Evolutionary conservation across 495 filamentous ascomycete species (phyloP).

Genomic region (Penicillium samsonianum): DNA sequence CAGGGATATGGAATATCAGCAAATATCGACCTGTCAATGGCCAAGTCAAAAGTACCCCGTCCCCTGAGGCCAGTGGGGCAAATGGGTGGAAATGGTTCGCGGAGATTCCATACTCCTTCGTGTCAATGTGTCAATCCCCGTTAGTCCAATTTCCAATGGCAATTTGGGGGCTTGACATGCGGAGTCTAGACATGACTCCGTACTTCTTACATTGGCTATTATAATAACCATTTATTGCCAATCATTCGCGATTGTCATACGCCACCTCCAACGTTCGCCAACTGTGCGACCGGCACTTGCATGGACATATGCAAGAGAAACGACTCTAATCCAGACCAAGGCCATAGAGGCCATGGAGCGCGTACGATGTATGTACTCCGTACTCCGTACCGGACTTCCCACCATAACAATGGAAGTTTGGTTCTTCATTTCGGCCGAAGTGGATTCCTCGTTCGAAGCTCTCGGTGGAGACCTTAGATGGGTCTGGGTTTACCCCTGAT

Average conservation of each 20-base stretch:
- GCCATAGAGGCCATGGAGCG: background rate
- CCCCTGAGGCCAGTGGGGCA: constrained; percentile 6
- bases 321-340: background rate
- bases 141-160: constrained; percentile 20
- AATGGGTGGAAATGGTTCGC: constrained; percentile 14
- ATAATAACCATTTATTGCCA: constrained; percentile 6
- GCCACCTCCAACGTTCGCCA: background rate
- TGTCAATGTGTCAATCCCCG: constrained; percentile 5
- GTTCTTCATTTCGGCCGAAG: constrained; percentile 13
- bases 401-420: constrained; percentile 17
- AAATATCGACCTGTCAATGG: constrained; percentile 27
- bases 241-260: background rate
- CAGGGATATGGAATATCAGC: background rate
- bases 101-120: constrained; percentile 18
- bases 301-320: background rate
- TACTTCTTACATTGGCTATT: background rate
- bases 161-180: background rate
- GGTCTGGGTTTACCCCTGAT: constrained; percentile 19
- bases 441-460: constrained; percentile 13
- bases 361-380: too few relatives aligned
- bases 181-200: constrained; percentile 1
- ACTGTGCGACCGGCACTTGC: constrained; percentile 5
- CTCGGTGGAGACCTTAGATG: constrained; percentile 32
- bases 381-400: constrained; percentile 14
- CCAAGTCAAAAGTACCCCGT: constrained; percentile 8